A percentile compares a stretch with the other conserved stretches of the same genome.
Evolutionary conservation across 208 protist species (phyloP).

Genomic region (Trichomonas gallinae): DNA sequence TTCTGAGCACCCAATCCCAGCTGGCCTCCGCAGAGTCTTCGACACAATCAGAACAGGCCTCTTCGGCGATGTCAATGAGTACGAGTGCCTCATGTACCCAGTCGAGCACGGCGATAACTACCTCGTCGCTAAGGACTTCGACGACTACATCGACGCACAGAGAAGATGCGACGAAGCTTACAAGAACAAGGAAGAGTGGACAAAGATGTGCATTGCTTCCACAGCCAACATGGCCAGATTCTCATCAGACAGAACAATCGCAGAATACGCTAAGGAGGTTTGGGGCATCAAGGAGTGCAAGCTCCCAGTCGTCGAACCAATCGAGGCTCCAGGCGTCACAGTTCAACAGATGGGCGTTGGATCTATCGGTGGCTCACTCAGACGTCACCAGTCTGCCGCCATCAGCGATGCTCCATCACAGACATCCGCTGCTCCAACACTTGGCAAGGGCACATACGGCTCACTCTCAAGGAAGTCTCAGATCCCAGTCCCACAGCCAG

Average conservation of each 20-base stretch:
- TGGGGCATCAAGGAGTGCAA: not conserved
- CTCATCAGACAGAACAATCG: not conserved
- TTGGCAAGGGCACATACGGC: not conserved
- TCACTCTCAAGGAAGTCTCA: not conserved
- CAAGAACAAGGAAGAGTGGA: not conserved
- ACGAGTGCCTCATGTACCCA: not conserved
- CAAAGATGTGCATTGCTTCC: not conserved
- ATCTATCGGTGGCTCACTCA: not conserved
- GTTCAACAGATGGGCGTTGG: not conserved
- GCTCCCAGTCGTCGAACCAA: not conserved
- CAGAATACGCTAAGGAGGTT: not conserved
- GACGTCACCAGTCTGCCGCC: not conserved
- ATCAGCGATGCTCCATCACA: not conserved
- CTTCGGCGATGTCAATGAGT: not conserved
- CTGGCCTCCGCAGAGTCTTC: not conserved
- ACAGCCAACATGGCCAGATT: not conserved
- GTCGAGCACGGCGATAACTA: not conserved
- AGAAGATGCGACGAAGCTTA: not conserved
- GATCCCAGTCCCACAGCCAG: not conserved
- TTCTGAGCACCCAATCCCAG: not conserved
- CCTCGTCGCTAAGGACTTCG: not conserved
- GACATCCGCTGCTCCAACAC: no score
- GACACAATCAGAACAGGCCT: not conserved
- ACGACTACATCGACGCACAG: not conserved
- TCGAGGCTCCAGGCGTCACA: not conserved